Evolutionary conservation across 192 early-diverging fungal species (phyloP).

Genomic region (Coemansia sp.): DNA sequence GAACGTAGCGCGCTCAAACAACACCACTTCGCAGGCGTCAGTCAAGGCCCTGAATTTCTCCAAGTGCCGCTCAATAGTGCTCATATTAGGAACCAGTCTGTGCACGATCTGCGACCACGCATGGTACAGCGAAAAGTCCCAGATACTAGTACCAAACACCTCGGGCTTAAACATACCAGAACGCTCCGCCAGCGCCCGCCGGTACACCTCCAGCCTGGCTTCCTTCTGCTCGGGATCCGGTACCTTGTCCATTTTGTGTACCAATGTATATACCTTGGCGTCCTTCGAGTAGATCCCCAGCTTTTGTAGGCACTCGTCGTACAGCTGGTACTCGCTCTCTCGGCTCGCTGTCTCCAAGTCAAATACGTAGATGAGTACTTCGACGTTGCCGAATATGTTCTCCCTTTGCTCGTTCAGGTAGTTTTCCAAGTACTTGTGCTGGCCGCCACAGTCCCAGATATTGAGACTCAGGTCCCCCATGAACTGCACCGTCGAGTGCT

Average conservation of each 20-base stretch:
- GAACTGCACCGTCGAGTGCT: slow-evolving; percentile 94
- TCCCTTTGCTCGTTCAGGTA: slow-evolving; percentile 92
- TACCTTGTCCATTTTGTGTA: slow-evolving; percentile 99
- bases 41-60: slow-evolving; percentile 78
- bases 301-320: slow-evolving; percentile 72
- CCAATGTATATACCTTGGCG: slow-evolving; percentile 92
- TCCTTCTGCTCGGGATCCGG: slow-evolving; percentile 70
- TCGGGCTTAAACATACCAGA: slow-evolving; percentile 29
- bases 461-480: slow-evolving; percentile 96
- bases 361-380: slow-evolving; percentile 99
- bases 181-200: slow-evolving; percentile 27
- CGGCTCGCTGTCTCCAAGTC: slow-evolving; percentile 91
- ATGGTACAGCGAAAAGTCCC: slow-evolving; percentile 54
- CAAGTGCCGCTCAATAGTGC: slow-evolving; percentile 75
- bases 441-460: slow-evolving; percentile 96
- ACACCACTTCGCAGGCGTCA: slow-evolving; percentile 92
- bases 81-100: slow-evolving; percentile 92
- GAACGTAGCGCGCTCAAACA: slow-evolving; percentile 96
- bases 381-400: slow-evolving; percentile 96
- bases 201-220: slow-evolving; percentile 33
- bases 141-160: slow-evolving; percentile 46
- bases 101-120: slow-evolving; percentile 99
- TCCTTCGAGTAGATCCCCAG: slow-evolving; percentile 81
- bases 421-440: slow-evolving; percentile 97
- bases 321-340: slow-evolving; percentile 91